These are phyloP conservation scores for Diaporthe eres DNA, from an alignment of 2,329 filamentous ascomycete species.

Conservation along the genomic window DNA sequence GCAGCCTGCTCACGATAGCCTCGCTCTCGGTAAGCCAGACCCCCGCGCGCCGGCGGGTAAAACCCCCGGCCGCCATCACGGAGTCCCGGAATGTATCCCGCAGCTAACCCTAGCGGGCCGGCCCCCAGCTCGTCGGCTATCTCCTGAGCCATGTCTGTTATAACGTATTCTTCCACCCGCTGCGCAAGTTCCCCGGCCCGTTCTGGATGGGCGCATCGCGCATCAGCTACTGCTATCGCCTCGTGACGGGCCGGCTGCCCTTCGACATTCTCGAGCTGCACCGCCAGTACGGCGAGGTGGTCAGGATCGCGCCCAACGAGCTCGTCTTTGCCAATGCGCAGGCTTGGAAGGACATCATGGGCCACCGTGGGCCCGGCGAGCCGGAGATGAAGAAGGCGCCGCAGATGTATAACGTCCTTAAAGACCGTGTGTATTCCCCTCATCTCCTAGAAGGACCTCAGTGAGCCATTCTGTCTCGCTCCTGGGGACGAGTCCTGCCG, in stretches of 20 bases:
- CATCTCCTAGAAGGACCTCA: neutral
- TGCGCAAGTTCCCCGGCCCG: constrained; percentile 44
- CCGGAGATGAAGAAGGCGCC: constrained; percentile 32
- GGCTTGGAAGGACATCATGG: constrained; percentile 54
- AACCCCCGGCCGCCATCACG: neutral
- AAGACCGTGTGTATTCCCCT: neutral
- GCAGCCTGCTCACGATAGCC: constrained; percentile 32
- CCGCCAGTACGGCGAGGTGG: constrained; percentile 56
- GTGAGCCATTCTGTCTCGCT: neutral
- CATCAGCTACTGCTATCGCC: constrained; percentile 35
- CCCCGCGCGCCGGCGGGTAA: neutral
- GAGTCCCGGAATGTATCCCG: neutral
- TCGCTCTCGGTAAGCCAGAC: constrained; percentile 35
- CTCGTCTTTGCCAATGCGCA: constrained; percentile 54
- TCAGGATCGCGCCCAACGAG: constrained; percentile 58
- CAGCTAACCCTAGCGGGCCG: neutral
- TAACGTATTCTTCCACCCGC: constrained; percentile 44
- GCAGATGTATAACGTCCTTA: neutral
- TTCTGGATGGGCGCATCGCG: constrained; percentile 41
- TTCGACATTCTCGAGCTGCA: constrained; percentile 47
- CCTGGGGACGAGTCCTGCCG: neutral
- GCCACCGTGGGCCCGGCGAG: constrained; percentile 39
- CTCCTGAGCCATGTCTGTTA: constrained; percentile 35
- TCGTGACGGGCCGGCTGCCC: constrained; percentile 27
- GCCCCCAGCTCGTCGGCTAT: constrained; percentile 31